Base-by-base conservation (phyloP, 768 basidiomycete species). In the Steccherinum ochraceum region DNA sequence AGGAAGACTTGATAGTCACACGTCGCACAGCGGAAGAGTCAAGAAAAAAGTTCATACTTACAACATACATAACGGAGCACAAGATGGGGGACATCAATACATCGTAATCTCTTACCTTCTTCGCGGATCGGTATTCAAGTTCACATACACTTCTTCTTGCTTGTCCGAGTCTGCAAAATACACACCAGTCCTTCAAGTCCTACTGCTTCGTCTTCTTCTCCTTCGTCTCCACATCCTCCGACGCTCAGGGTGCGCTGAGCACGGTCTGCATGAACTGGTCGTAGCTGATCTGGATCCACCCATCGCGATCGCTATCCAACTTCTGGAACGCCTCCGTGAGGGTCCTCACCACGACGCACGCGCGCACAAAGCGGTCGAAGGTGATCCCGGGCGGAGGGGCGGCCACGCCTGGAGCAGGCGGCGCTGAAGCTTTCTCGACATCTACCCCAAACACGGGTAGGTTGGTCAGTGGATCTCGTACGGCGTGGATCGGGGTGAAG, bases 351-450 rank as follows among this genome's bases (percentile, higher is more conserved):
- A 81, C 84, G 52, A 93, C 89, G 58, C 89, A 92, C 20, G 86
- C 87, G 50, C 89, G 80, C 21, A 92, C 85, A 71, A 92, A 92
- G 56, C 89, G 84, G 64, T 91, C 90, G 60, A 92, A 92, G 3
- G 82, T 78, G 69, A 92, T 89, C 0, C 87, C 87, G 0, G 75
- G 69, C n/a, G 57, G 54, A 2, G 72, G 52, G 40, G 47, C 48
- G 10, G 49, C 49, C 5, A 35, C 25, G 16, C 55, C 48, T 5
- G 54, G 30, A 18, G 62, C 64, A 26, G 61, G 60, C 12, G 70
- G 56, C 21, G 70, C 64, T 16, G 74, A 66, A 39, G 79, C 84
- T 87, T 80, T 77, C 56, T 53, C 40, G 21, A 76, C 65, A 66
- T 79, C 79, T 80, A 72, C 71, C 74, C 70, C 68, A 58, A 52